A percentile compares a stretch with the other conserved stretches of the same genome.
phyloP scores from a whole-genome alignment of 768 basidiomycete genomes.

The Galerina marginata region DNA sequence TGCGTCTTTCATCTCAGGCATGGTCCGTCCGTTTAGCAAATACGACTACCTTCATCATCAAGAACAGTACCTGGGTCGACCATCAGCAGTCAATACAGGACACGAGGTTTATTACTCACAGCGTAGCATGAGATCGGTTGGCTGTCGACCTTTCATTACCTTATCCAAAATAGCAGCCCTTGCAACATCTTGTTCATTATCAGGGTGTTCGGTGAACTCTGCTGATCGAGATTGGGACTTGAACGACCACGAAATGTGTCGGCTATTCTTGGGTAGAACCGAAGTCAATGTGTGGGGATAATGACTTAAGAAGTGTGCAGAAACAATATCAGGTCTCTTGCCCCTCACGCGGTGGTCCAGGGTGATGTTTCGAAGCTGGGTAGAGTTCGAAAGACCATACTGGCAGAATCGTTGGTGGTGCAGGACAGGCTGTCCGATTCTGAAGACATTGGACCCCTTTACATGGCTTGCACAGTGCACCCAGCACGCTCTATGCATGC shows the following conservation, averaged over 20 bases:
- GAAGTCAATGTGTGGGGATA: not conserved
- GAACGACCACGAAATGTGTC: conserved; percentile 40
- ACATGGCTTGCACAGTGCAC: conserved; percentile 42
- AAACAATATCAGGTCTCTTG: conserved; percentile 4
- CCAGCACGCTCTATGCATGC: conserved; percentile 49
- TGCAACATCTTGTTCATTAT: conserved; percentile 69
- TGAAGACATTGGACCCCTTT: conserved; percentile 34
- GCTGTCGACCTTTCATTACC: conserved; percentile 86
- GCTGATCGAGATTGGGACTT: conserved; percentile 34
- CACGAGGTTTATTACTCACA: conserved; percentile 60
- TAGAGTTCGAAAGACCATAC: conserved; percentile 3
- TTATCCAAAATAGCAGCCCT: conserved; percentile 81
- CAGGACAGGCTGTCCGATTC: not conserved
- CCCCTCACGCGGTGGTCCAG: conserved; percentile 16
- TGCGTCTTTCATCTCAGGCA: conserved; percentile 22
- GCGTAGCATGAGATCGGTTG: conserved; percentile 88
- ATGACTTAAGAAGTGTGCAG: not conserved
- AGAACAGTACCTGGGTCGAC: conserved; percentile 75
- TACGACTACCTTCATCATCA: conserved; percentile 74
- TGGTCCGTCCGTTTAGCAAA: conserved; percentile 23
- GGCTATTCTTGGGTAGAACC: conserved; percentile 12
- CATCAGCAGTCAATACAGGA: conserved; percentile 17
- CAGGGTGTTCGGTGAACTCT: conserved; percentile 37
- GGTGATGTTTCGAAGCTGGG: conserved; percentile 14
- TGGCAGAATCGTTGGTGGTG: conserved; percentile 4